Evolutionary conservation across 2,329 filamentous ascomycete genomes (phyloP), one percentile per base, ranked within the genome.

Genomic region (Aspergillus sp.): DNA sequence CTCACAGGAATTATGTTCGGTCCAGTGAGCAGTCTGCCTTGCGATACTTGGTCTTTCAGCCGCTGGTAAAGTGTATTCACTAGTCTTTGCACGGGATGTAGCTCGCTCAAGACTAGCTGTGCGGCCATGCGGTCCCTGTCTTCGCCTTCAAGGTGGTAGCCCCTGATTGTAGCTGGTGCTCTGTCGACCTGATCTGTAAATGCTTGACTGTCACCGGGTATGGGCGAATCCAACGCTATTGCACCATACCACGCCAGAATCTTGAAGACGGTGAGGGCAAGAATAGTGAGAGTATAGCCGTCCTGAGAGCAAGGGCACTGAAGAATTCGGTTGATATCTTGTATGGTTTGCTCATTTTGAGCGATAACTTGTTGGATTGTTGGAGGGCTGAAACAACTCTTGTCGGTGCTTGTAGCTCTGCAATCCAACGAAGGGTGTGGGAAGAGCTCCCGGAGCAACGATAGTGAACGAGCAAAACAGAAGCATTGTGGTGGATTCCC

Each of bases 71-170:
- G 54, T n/a, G 12, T 34, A 17, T 51, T 51, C n/a, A 57, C 48
- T 15, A 57, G n/a, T 1, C 48, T 41, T 20, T 57, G 54, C 33
- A 51, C 41, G 7, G 48, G 41, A 15, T 57, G 48, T 19, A 57
- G 48, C 40, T 57, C 54, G 34, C 48, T 52, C 11, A 57, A 48
- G 7, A 57, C 48, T 12, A 57, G 13, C 34, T 57, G 54, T 13
- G 54, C 54, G 19, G 54, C 42, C 54, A 57, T 57, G n/a, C 54
- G 54, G 6, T 22, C 19, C 34, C 48, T 48, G 22, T 48, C 41
- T 22, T 51, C 41, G 24, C 48, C 41, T 5, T 48, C 30, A 11
- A 52, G 9, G n/a, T 33, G 20, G 33, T 52, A 57, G 19, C 41
- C 40, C 5, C 47, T 22, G 19, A 56, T 44, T 17, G 51, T 27